Conservation (phyloP, 768 basidiomycete species). For the Boletus rubroflammeus region DNA sequence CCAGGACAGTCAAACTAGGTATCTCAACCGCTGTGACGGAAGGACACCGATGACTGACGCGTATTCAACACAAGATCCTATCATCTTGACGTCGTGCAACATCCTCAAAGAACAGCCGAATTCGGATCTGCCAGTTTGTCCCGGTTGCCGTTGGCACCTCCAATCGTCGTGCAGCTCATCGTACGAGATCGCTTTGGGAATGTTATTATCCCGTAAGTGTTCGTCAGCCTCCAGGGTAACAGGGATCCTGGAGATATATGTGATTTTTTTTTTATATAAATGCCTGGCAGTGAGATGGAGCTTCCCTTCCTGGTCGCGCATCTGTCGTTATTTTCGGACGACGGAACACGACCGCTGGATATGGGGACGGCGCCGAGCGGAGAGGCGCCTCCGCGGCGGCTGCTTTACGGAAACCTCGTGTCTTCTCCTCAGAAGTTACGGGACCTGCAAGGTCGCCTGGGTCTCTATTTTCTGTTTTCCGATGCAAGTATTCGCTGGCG, state of each 20-base stretch:
- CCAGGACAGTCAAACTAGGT: conserved; percentile 53
- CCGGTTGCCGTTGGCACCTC: conserved; percentile 79
- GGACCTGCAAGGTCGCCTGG: conserved; percentile 74
- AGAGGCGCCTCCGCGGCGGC: conserved; percentile 47
- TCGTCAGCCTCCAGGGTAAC: conserved; percentile 17
- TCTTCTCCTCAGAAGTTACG: conserved; percentile 76
- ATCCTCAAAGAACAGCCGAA: conserved; percentile 78
- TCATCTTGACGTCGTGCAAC: conserved; percentile 81
- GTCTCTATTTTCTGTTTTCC: conserved; percentile 88
- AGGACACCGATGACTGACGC: conserved; percentile 18
- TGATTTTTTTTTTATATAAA: conserved; percentile 18
- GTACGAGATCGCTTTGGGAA: conserved; percentile 71
- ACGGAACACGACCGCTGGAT: conserved; percentile 62
- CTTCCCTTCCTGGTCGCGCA: conserved; percentile 86
- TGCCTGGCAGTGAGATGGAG: conserved; percentile 65
- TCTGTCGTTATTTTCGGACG: conserved; percentile 67
- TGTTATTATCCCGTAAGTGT: conserved; percentile 72
- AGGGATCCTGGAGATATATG: conserved; percentile 20
- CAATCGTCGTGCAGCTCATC: conserved; percentile 75
- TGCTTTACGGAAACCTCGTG: conserved; percentile 84
- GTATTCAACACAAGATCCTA: conserved; percentile 49
- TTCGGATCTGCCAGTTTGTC: conserved; percentile 73
- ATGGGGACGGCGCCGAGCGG: conserved; percentile 51
- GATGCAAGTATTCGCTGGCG: conserved; percentile 83
- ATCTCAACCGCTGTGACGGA: conserved; percentile 19